Percentiles rank a stretch among this genome's conserved stretches.
Conservation (phyloP, 371 early-diverging fungal genomes). For the Haplosporangium sp. region DNA sequence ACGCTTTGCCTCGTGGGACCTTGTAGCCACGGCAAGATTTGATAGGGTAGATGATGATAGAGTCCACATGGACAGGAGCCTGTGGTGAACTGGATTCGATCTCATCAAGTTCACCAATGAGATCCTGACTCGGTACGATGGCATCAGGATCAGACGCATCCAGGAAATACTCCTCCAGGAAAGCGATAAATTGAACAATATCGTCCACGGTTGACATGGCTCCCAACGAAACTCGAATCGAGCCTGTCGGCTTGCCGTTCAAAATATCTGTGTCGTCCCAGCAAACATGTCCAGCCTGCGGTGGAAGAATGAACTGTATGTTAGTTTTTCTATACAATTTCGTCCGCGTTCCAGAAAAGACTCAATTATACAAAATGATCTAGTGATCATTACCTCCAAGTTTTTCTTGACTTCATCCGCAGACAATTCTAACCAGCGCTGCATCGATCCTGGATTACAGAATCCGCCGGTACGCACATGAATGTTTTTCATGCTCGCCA, state of each 20-base stretch:
- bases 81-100: not conserved
- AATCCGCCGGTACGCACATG: slow-evolving; percentile 76
- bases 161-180: slow-evolving; percentile 65
- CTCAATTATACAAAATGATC: no score
- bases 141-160: slow-evolving; percentile 44
- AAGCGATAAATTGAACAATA: slow-evolving; percentile 59
- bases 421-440: slow-evolving; percentile 63
- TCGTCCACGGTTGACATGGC: slow-evolving; percentile 68
- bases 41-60: slow-evolving; percentile 68
- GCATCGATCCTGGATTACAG: slow-evolving; percentile 82
- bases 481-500: slow-evolving; percentile 69
- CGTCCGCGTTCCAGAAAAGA: no score
- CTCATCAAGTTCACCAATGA: slow-evolving; percentile 19
- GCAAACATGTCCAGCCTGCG: slow-evolving; percentile 66
- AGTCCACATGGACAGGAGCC: slow-evolving; percentile 24
- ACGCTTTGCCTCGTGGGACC: slow-evolving; percentile 57
- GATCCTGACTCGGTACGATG: slow-evolving; percentile 10
- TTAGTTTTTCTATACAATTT: not conserved
- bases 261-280: slow-evolving; percentile 74
- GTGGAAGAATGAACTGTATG: not conserved
- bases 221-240: slow-evolving; percentile 79
- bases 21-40: slow-evolving; percentile 77
- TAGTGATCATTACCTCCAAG: slow-evolving; percentile 49
- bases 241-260: slow-evolving; percentile 69
- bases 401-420: slow-evolving; percentile 53